Evolutionary conservation across 805 yeast genomes (phyloP), one percentile per base, ranked within the genome.

Genomic region (Lipomyces chichibuensis): DNA sequence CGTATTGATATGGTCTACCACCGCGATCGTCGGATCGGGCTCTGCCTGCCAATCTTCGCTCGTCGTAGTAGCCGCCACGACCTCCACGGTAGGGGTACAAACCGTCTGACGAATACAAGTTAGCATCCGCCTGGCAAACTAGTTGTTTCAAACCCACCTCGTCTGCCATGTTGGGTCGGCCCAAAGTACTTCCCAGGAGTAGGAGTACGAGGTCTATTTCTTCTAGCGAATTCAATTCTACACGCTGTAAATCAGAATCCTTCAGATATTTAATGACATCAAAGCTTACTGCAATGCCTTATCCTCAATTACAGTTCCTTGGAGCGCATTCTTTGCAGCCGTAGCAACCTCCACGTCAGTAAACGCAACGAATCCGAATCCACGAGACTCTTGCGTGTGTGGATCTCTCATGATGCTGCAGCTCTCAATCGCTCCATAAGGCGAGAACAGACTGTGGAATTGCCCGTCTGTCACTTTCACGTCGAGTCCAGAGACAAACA

Each of bases 321-420:
- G 79, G 77, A 84, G 79, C 58, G 78, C 83, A n/a, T 72, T 74
- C 20, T 81, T 73, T 0, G 86, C 87, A n/a, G 77, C 77, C 60
- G 78, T 79, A 64, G 85, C 85, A 2, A 77, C 76, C n/a, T 77
- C 81, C n/a, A 75, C 75, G n/a, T 79, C 75, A 53, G 67, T 74
- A 73, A 84, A 83, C 56, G 81, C 77, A 25, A 84, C 83, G 69
- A 84, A 84, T 8, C 87, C 88, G 74, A 82, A 84, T 1, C 87
- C 87, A 66, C 84, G 80, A 7, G 84, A 78, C 33, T 75, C 79
- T 1, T 79, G 76, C 0, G 85, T 78, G 54, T 75, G 79, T 0
- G 82, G 80, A 73, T 84, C 87, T 13, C 73, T 59, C 81, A 84
- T 82, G 60, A 84, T 79, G 65, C 81, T 83, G 39, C 69, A 60